Evolutionary conservation across 1,284 basidiomycete species (phyloP), one percentile per base, ranked within the genome.

Genomic region (Schizophyllum amplum): DNA sequence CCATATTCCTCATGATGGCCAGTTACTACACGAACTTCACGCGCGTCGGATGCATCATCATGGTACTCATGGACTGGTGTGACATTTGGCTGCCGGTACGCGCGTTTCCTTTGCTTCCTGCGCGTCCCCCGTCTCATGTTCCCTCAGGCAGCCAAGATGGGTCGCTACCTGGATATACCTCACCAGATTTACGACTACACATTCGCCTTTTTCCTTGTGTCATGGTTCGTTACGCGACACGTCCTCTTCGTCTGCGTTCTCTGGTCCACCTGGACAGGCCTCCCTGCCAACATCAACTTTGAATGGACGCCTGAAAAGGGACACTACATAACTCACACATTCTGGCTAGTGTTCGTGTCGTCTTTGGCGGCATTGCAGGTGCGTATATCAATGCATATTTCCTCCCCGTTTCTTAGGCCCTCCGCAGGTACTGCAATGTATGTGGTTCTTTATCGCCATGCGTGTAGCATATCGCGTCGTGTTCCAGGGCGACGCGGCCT

Each of bases 41-140:
- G 7, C 87, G 92, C 42, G 81, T 96, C 52, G 96, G 96, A 20
- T 91, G 87, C 63, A 75, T 93, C 51, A 84, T 97, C 58, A 87
- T 97, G 79, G 79, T 92, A 55, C 75, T 98, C 42, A 96, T 98
- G 93, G 96, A 99, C 68, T 86, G 85, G 61, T 90, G 87, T 68
- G 96, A 99, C 72, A 90, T 98, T 57, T 83, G 93, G 66, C 73
- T 99, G 7, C 91, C 94, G 5, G 94, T 95, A 68, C 69, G 90
- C 48, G 22, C 11, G 48, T 22, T 50, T 11, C 13, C 48, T 51
- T 48, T 63, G 56, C 57, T 48, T 52, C 15, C 46, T 24, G 55
- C 51, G 27, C 48, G n/a, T 49, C 9, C 33, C 53, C 51, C 63
- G 20, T 51, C 50, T 57, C 24, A 48, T 21, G 15, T 55, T 25